Conservation (phyloP, 306 rosid genomes). For the Rosa multiflora region DNA sequence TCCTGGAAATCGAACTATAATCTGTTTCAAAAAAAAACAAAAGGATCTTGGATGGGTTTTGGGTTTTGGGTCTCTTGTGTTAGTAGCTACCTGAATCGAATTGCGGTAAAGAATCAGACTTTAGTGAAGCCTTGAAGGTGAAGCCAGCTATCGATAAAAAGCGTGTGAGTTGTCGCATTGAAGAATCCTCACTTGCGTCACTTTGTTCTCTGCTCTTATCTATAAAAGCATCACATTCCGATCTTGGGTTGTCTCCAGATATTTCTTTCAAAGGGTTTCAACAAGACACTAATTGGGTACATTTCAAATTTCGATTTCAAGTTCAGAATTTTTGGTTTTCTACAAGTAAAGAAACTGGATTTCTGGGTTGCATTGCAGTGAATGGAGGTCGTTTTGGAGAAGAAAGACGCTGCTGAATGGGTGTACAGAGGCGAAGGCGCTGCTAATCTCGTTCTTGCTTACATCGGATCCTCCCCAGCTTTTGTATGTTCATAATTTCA, state of each 20-base stretch:
- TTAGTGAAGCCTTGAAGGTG: background rate
- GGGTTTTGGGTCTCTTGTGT: background rate
- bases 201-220: background rate
- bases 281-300: background rate
- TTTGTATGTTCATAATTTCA: slow-evolving; percentile 42
- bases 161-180: background rate
- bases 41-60: background rate
- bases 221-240: background rate
- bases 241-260: too few relatives aligned
- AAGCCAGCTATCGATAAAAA: background rate
- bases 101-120: background rate
- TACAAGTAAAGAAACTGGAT: background rate
- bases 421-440: slow-evolving; percentile 97
- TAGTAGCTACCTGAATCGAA: background rate
- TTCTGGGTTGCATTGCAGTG: background rate
- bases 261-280: background rate
- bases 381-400: slow-evolving; percentile 53
- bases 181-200: background rate
- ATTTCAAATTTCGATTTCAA: background rate
- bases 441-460: slow-evolving; percentile 79
- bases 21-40: too few relatives aligned
- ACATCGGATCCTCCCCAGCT: slow-evolving; percentile 58
- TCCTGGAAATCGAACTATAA: too few relatives aligned
- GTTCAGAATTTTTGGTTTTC: too few relatives aligned
- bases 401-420: slow-evolving; percentile 66